These are phyloP conservation scores for Cudoniella acicularis DNA, from an alignment of 495 filamentous ascomycete species.

Conservation along the genomic window DNA sequence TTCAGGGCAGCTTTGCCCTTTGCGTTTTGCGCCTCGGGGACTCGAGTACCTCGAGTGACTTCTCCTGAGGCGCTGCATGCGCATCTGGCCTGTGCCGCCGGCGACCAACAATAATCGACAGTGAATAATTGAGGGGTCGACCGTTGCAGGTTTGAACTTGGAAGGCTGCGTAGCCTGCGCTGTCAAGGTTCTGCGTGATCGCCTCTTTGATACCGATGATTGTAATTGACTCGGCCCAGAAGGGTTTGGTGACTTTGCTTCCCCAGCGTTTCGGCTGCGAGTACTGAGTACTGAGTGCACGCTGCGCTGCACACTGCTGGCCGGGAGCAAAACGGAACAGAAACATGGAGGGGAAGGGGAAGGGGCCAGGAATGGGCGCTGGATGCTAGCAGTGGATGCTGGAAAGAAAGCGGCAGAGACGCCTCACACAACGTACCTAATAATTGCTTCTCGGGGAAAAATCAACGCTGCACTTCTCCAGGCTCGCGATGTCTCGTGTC, in stretches of 20 bases:
- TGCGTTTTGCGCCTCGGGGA: background rate
- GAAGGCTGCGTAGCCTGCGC: background rate
- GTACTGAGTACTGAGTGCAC: background rate
- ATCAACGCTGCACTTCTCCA: background rate
- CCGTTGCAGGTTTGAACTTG: background rate
- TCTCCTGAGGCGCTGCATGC: background rate
- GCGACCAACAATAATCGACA: background rate
- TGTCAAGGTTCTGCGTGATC: constrained; percentile 4
- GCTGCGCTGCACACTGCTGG: too few species aligned
- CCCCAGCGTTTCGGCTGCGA: background rate
- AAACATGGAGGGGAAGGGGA: background rate
- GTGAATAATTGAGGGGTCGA: background rate
- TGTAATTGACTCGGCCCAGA: constrained; percentile 6
- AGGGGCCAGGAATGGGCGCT: too few species aligned
- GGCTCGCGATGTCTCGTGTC: too few species aligned
- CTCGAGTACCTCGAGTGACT: background rate
- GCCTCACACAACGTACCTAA: too few species aligned
- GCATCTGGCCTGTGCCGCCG: background rate
- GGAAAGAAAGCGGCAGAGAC: too few species aligned
- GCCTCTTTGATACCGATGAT: background rate
- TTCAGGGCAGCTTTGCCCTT: background rate
- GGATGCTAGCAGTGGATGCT: too few species aligned
- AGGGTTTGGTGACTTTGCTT: constrained; percentile 4
- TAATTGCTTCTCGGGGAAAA: background rate
- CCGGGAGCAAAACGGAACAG: background rate